Evolutionary conservation across 2,329 filamentous ascomycete genomes (phyloP), one percentile per base, ranked within the genome.

Genomic region (Ophiostoma triangulosporum): DNA sequence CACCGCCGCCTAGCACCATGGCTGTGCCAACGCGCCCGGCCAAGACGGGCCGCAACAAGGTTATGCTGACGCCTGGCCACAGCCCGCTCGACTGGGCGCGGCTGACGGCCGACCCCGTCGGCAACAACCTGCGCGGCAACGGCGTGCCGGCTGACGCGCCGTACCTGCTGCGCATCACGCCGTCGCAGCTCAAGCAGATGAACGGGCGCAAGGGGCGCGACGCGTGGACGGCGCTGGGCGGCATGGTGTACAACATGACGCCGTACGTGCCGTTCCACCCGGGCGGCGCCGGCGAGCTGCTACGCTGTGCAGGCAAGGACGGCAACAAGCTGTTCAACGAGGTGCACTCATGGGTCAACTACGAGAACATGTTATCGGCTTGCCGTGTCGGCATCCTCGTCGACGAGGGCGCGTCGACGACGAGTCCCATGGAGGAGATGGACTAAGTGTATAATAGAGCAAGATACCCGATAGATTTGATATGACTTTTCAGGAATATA

Each of bases 31-130:
- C 68, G 2, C 33, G 29, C 9, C 50, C 50, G 2, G 27, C 27
- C 24, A 81, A 80, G 62, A 75, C 77, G 4, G 27, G 54, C 11
- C 78, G 77, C 66, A 86, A 90, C 66, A 86, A 91, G 63, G 86
- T 96, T 4, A 74, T 84, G 8, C 79, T 98, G 4, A 78, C 82
- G n/a, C 93, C 93, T 0, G 91, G 93, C 31, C 90, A 91, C 72
- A 95, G 88, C 2, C 91, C 93, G 0, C 81, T 98, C 12, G 93
- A 98, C 76, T 98, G 93, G 93, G 93, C 93, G 12, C 81, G 84
- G 6, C 77, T 95, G 1, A 78, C 80, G 1, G 73, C 75, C 20
- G 70, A 74, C 48, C 81, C 83, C 2, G 70, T 70, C 29, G 73
- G 78, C 29, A 83, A 88, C 58, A 78, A 89, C 26, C 83, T 53